Evolutionary conservation across 176 grass and related monocot species (phyloP), one percentile per base, ranked within the genome.

Genomic region (Phoenix dactylifera): DNA sequence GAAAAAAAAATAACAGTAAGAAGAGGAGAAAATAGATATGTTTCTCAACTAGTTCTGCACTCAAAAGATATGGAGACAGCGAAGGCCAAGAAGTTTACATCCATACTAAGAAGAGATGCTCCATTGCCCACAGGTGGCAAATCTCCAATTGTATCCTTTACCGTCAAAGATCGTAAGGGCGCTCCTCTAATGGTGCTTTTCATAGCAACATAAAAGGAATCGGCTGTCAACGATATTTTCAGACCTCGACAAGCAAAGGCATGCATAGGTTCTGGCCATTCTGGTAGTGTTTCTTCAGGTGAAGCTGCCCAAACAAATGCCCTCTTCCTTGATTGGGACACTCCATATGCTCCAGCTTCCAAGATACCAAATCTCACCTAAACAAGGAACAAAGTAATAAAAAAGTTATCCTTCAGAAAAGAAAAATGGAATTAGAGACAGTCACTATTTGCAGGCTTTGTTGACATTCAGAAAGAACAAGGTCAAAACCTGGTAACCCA

Each of bases 311-410:
- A 98, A 66, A 98, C 88, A 59, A 98, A 98, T 26, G 88, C 88
- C 59, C 88, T 84, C 74, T 98, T 98, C 67, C 93, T 88, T 60
- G 93, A 98, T 55, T 98, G 93, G 12, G 93, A 84, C 63, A 98
- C 93, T 35, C 93, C 93, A 76, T 76, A 98, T 56, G 87, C 54
- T 49, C 87, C 93, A 35, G 93, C 93, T 80, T 98, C 93, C 20
- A 98, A 64, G 65, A 98, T 98, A 63, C 93, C 93, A 68, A 98
- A 98, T 54, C 93, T 78, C 15, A 98, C 93, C 93, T 98, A 75
- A 54, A 26, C 56, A 69, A 52, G 58, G 10, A 55, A 52, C 14
- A 68, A 16, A 74, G 2, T 44, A 1, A 12, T 44, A 44, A 14
- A 44, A 44, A 44, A 44, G 9, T 44, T 1, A 44, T 44, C 35